Evolutionary conservation across 2,329 filamentous ascomycete genomes (phyloP).

Genomic region (Talaromyces verruculosus): DNA sequence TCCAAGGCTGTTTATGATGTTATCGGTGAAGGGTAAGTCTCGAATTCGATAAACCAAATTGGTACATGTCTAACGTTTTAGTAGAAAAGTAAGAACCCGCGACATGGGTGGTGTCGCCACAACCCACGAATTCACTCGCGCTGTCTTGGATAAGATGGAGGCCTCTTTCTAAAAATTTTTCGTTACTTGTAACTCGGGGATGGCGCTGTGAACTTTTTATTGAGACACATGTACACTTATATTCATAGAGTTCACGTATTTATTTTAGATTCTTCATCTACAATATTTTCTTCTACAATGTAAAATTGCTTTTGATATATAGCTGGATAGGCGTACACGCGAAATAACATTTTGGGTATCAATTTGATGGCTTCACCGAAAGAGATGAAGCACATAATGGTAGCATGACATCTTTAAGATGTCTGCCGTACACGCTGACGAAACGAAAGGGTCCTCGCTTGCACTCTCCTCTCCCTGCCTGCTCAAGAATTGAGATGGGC

Average conservation of each 20-base stretch:
- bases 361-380: neutral
- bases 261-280: constrained; percentile 1
- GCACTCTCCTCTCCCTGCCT: neutral
- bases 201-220: constrained; percentile 13
- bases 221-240: constrained; percentile 21
- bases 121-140: constrained; percentile 92
- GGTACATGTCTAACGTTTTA: constrained; percentile 45
- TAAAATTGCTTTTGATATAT: neutral
- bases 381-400: neutral
- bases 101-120: constrained; percentile 92
- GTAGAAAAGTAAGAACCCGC: constrained; percentile 79
- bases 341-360: constrained; percentile 1
- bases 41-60: neutral
- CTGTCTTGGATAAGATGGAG: constrained; percentile 96
- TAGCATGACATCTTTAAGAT: neutral
- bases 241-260: constrained; percentile 15
- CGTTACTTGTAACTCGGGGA: constrained; percentile 8
- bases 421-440: neutral
- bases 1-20: constrained; percentile 75
- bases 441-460: neutral
- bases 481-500: neutral
- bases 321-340: neutral
- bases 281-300: neutral
- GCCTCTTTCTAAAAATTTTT: constrained; percentile 53
- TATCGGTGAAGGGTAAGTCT: constrained; percentile 82